phyloP scores from a whole-genome alignment of 441 rosid genomes.

The Melastoma candidum region DNA sequence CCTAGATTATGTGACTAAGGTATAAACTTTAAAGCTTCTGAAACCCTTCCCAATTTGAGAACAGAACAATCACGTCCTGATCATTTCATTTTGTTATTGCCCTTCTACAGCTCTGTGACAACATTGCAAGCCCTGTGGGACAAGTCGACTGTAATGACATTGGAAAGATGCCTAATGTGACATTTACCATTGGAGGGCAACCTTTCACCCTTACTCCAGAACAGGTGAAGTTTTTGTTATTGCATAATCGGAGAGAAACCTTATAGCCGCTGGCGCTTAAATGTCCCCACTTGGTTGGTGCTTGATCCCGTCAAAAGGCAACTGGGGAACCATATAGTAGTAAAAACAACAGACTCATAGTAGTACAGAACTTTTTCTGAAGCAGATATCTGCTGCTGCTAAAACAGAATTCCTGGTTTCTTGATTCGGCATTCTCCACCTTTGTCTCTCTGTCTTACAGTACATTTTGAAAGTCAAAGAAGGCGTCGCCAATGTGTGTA shows the following conservation, averaged over 20 bases:
- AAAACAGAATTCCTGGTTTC: too few relatives aligned
- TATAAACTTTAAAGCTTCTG: conserved; percentile 3
- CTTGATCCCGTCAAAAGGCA: too few relatives aligned
- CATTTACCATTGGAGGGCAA: conserved; percentile 48
- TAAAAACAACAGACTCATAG: too few relatives aligned
- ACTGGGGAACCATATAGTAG: too few relatives aligned
- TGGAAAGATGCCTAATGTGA: conserved; percentile 41
- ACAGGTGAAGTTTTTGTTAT: conserved; percentile 31
- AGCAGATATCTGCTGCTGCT: too few relatives aligned
- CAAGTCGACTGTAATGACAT: conserved; percentile 46
- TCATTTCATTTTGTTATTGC: not conserved
- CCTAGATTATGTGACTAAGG: conserved; percentile 46
- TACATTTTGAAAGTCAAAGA: conserved; percentile 51
- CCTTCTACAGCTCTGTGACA: conserved; percentile 52
- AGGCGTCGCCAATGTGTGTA: conserved; percentile 34
- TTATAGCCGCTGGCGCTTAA: too few relatives aligned
- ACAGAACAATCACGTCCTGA: not conserved
- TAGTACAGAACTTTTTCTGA: too few relatives aligned
- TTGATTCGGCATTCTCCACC: too few relatives aligned
- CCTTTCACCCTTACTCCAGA: conserved; percentile 55
- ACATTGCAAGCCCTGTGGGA: conserved; percentile 62
- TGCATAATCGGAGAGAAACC: not conserved
- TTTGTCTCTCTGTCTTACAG: conserved; percentile 15
- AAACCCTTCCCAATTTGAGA: not conserved
- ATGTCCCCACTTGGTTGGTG: too few relatives aligned